Evolutionary conservation across 163 green algal species (phyloP), one percentile per base, ranked within the genome.

Genomic region (Scenedesmus sp.): DNA sequence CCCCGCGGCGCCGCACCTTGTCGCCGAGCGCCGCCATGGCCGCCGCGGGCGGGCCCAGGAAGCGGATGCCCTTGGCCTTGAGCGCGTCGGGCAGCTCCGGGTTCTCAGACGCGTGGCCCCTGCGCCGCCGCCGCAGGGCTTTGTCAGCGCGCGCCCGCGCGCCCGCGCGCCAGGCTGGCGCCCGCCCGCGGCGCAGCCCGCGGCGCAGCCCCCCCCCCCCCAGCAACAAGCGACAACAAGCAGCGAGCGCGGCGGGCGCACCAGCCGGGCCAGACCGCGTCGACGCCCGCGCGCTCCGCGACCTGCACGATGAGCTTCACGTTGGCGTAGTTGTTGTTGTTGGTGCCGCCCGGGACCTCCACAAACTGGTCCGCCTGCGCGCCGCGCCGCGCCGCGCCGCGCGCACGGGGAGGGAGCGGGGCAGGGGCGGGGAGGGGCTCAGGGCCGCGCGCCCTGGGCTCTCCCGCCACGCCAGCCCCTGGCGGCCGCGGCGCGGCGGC

Each of bases 321-420:
- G 65, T 99, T 99, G 74, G 95, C 96, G 72, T 99, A 99, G 89
- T 99, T 99, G 90, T 99, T 98, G 86, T 95, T 95, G 90, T 99
- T 99, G 70, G 86, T 93, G 66, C 96, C 96, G 11, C 96, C 96
- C 14, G 97, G 96, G 14, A 94, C 84, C 87, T 99, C 96, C 42
- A 99, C 93, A 86, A 99, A 98, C 84, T 98, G 94, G 83, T 99
- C 96, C 6, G 96, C 94, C n/a, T n/a, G n/a, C n/a, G n/a, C n/a
- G n/a, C n/a, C n/a, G n/a, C n/a, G n/a, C n/a, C n/a, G n/a, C n/a
- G n/a, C n/a, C n/a, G n/a, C n/a, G n/a, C n/a, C n/a, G n/a, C n/a
- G n/a, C n/a, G n/a, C n/a, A n/a, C n/a, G n/a, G n/a, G n/a, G n/a
- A n/a, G n/a, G n/a, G n/a, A n/a, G n/a, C n/a, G n/a, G n/a, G n/a